Base-by-base conservation (phyloP, 2,329 filamentous ascomycete genomes). In the Orbilia quercus region DNA sequence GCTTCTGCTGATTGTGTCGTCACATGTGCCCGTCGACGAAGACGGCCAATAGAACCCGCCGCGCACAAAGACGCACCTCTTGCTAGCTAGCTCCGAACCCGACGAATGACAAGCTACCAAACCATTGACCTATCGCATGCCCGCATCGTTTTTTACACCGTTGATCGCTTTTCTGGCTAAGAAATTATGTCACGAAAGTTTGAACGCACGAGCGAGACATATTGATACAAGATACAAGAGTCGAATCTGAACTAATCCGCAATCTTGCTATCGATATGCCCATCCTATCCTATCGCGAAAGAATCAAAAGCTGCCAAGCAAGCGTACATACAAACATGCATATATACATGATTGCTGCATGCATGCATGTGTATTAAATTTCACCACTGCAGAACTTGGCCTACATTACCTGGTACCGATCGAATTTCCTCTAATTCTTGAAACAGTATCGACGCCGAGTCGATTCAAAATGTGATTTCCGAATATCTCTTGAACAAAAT, bases 1-100 rank as follows among this genome's bases (percentile, higher is more conserved):
- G 47, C 47, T 54, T 54, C 48, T 28, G 34, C 40, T n/a, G 42
- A 22, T 25, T 42, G 25, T 59, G 25, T 53, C 59, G 44, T 72
- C 67, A 72, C 67, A 72, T 72, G 67, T 57, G 22, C 47, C 59
- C 20, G 16, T 16, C 16, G 18, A 31, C 25, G 20, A n/a, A 16
- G 38, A 25, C 11, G 16, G 28, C 66, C 66, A 71, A 71, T 71
- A 63, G 51, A 50, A 71, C 12, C 42, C 47, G n/a, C 66, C 50
- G 58, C 66, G 66, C 59, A 54, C 57, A 48, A 23, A 51, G 42
- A 60, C 45, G 44, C 48, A 62, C 31, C 20, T 60, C 38, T 57
- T 34, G 53, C 25, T 34, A 42, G 25, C 18, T 1, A 16, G 45
- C 4, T 2, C 45, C 55, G n/a, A n/a, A n/a, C n/a, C n/a, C n/a